These are phyloP conservation scores for Saccharomycopsis microspora DNA, from an alignment of 805 yeast species.

Conservation along the genomic window DNA sequence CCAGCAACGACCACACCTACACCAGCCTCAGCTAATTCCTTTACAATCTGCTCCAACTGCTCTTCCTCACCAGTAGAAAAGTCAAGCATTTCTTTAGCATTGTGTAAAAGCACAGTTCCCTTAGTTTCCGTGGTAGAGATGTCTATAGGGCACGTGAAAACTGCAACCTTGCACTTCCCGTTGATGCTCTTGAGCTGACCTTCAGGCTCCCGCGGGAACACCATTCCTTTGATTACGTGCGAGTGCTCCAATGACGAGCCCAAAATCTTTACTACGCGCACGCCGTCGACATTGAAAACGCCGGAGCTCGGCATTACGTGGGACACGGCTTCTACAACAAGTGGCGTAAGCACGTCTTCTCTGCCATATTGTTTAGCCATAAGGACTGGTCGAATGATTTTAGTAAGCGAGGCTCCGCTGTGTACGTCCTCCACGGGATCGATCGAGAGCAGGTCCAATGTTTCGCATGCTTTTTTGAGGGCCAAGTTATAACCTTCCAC, in stretches of 20 bases:
- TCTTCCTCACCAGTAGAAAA: conserved; percentile 94
- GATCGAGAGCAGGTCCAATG: conserved; percentile 47
- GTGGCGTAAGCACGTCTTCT: conserved; percentile 63
- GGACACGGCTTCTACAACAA: conserved; percentile 79
- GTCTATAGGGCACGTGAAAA: conserved; percentile 89
- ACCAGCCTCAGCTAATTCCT: conserved; percentile 75
- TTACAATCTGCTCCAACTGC: conserved; percentile 77
- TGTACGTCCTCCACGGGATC: conserved; percentile 49
- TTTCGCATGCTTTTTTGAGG: conserved; percentile 55
- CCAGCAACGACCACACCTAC: conserved; percentile 90
- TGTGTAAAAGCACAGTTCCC: conserved; percentile 92
- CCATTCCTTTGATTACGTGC: conserved; percentile 91
- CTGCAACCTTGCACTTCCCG: conserved; percentile 72
- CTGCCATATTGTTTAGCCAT: conserved; percentile 89
- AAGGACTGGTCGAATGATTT: conserved; percentile 76
- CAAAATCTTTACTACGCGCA: conserved; percentile 94
- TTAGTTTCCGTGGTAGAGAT: conserved; percentile 95
- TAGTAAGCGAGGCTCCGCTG: conserved; percentile 44
- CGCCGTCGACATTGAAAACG: conserved; percentile 79
- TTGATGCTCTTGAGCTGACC: conserved; percentile 63
- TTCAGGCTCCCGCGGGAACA: conserved; percentile 96
- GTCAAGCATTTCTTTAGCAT: conserved; percentile 93
- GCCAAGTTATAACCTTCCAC: conserved; percentile 89
- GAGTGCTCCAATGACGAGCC: conserved; percentile 71
- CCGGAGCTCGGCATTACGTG: conserved; percentile 34